phyloP scores from a whole-genome alignment of 345 rosid genomes.

The Aquilaria yunnanensis region DNA sequence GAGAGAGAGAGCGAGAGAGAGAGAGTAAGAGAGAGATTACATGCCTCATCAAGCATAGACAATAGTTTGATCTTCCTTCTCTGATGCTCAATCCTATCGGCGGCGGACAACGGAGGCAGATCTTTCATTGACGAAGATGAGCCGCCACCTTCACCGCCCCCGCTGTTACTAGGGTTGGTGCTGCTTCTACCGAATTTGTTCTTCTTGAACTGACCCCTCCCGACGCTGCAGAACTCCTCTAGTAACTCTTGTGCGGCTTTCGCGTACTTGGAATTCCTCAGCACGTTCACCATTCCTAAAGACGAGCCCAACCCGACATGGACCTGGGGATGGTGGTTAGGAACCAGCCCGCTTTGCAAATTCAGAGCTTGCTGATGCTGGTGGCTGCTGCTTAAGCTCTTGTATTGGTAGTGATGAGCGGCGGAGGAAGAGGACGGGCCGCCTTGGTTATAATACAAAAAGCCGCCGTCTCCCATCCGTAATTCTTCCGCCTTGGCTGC shows the following conservation, averaged over 20 bases:
- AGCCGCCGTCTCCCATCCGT: slow-evolving; percentile 46
- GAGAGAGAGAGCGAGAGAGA: slow-evolving; percentile 16
- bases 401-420: slow-evolving; percentile 37
- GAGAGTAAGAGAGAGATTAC: slow-evolving; percentile 33
- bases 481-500: slow-evolving; percentile 86
- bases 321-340: slow-evolving; percentile 28
- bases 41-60: slow-evolving; percentile 99
- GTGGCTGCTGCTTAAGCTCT: slow-evolving; percentile 25
- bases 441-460: slow-evolving; percentile 42
- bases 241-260: slow-evolving; percentile 79
- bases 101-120: slow-evolving; percentile 55
- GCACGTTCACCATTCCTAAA: slow-evolving; percentile 48
- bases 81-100: slow-evolving; percentile 93
- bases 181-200: slow-evolving; percentile 34
- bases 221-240: slow-evolving; percentile 93
- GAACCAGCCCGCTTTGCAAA: slow-evolving; percentile 26
- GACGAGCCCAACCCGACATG: slow-evolving; percentile 58
- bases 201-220: slow-evolving; percentile 76
- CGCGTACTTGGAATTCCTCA: slow-evolving; percentile 72
- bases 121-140: slow-evolving; percentile 50
- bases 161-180: slow-evolving; percentile 60
- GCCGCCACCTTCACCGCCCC: slow-evolving; percentile 28
- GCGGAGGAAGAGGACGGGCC: slow-evolving; percentile 27
- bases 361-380: slow-evolving; percentile 33
- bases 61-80: slow-evolving; percentile 91